Percentiles rank a stretch among this genome's conserved stretches.
Conservation (phyloP, 1,139 yeast genomes). For the Spathaspora sp. region DNA sequence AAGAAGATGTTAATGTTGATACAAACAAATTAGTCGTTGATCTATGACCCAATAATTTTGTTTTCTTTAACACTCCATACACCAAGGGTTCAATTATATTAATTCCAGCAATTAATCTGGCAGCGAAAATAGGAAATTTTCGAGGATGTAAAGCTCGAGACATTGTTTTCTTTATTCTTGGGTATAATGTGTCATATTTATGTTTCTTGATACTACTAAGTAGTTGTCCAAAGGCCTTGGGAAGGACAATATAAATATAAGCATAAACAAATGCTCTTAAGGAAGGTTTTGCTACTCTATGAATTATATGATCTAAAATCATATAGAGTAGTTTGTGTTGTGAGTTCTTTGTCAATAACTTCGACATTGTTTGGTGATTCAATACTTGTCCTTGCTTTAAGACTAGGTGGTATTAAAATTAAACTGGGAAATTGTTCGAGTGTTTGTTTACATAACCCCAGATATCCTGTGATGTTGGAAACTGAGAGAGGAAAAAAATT, state of each 20-base stretch:
- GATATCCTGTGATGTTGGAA: too few relatives aligned
- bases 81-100: slow-evolving; percentile 35
- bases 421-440: too few relatives aligned
- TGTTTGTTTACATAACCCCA: too few relatives aligned
- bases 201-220: slow-evolving; percentile 15
- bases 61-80: slow-evolving; percentile 16
- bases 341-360: background rate
- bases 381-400: background rate
- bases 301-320: slow-evolving; percentile 1
- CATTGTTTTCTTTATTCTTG: slow-evolving; percentile 17
- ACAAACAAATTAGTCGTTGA: slow-evolving; percentile 23
- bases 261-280: slow-evolving; percentile 33
- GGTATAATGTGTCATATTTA: slow-evolving; percentile 12
- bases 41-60: slow-evolving; percentile 8
- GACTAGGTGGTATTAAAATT: background rate
- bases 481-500: too few relatives aligned
- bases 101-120: slow-evolving; percentile 28
- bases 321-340: background rate
- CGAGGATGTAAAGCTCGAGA: slow-evolving; percentile 27
- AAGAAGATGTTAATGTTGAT: slow-evolving; percentile 31
- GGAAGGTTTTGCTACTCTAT: slow-evolving; percentile 24
- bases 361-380: background rate
- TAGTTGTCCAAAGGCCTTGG: slow-evolving; percentile 24
- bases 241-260: slow-evolving; percentile 34
- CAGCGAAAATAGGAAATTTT: slow-evolving; percentile 34